A percentile compares a stretch with the other conserved stretches of the same genome.
These are phyloP conservation scores for Pseudocercospora macadamiae DNA, from an alignment of 2,329 filamentous ascomycete species.

Conservation along the genomic window DNA sequence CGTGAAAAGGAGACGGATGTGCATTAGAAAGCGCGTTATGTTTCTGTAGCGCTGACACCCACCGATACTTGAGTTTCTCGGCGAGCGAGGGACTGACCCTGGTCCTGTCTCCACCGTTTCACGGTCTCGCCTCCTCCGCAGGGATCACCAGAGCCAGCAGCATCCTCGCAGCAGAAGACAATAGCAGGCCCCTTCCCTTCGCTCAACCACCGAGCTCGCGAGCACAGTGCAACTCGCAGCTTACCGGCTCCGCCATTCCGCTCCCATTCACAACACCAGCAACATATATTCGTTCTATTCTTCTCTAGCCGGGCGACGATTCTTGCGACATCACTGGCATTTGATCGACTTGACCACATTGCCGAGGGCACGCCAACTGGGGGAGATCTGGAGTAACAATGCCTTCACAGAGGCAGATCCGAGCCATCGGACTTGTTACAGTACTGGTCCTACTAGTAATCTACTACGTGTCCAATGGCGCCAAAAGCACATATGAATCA, in stretches of 20 bases:
- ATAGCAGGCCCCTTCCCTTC: neutral
- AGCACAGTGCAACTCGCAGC: neutral
- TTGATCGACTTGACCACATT: neutral
- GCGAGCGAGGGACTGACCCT: neutral
- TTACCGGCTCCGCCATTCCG: no score
- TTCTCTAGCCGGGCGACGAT: neutral
- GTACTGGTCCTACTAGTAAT: conserved; percentile 67
- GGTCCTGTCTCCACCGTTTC: neutral
- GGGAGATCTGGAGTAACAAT: no score
- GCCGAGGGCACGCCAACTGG: no score
- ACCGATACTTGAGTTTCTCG: conserved; percentile 1
- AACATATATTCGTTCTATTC: neutral
- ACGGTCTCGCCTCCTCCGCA: neutral
- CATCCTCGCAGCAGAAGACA: neutral
- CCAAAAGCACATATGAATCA: conserved; percentile 55
- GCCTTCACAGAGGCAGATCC: conserved; percentile 71
- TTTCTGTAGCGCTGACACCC: no score
- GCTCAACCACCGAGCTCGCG: neutral
- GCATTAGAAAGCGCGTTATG: no score
- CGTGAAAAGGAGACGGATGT: no score
- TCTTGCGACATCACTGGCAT: neutral
- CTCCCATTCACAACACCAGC: neutral
- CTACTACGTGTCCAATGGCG: conserved; percentile 72
- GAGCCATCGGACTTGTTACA: conserved; percentile 66
- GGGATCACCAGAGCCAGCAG: neutral